Base-by-base conservation (phyloP, 2,329 filamentous ascomycete species). In the Nemania sp. region DNA sequence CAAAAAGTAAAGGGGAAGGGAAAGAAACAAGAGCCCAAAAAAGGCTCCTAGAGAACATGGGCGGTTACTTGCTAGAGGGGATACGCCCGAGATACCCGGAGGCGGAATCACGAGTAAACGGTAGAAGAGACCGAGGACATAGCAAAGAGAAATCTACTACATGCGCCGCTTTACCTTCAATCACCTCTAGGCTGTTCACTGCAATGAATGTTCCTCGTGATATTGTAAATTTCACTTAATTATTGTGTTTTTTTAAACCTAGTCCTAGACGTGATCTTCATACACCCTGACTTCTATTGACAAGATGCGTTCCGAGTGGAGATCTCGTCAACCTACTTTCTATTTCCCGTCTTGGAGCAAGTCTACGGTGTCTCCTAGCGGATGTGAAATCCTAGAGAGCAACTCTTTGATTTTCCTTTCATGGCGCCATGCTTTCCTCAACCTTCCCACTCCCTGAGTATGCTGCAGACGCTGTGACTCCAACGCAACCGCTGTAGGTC, bases 361-460 rank as follows among this genome's bases (percentile, higher is more conserved):
- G 15, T 51, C 18, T 51, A 10, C 13, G 15, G 35, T 13, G 11
- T 15, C 22, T 18, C 24, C 22, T 15, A 27, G 29, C 10, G 20
- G 20, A 41, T 22, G 8, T 43, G 15, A 47, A 24, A 15, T 20
- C 20, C 20, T 47, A 20, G 20, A 10, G 43, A 22, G 6, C 7
- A 20, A 10, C 43, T 24, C n/a, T 47, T n/a, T 32, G 22, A 3
- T 27, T 26, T 60, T 20, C 41, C 41, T 45, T 20, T 56, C 61
- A 32, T 32, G 57, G 52, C 55, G 61, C 61, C 62, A 22, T 41
- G 61, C 26, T n/a, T n/a, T n/a, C n/a, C n/a, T n/a, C n/a, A n/a
- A n/a, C n/a, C n/a, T n/a, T n/a, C n/a, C n/a, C n/a, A n/a, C n/a
- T n/a, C n/a, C n/a, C n/a, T n/a, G n/a, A n/a, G n/a, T n/a, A n/a